A percentile compares a stretch with the other conserved stretches of the same genome.
Evolutionary conservation across 805 yeast species (phyloP).

Genomic region (Spathaspora girioi): DNA sequence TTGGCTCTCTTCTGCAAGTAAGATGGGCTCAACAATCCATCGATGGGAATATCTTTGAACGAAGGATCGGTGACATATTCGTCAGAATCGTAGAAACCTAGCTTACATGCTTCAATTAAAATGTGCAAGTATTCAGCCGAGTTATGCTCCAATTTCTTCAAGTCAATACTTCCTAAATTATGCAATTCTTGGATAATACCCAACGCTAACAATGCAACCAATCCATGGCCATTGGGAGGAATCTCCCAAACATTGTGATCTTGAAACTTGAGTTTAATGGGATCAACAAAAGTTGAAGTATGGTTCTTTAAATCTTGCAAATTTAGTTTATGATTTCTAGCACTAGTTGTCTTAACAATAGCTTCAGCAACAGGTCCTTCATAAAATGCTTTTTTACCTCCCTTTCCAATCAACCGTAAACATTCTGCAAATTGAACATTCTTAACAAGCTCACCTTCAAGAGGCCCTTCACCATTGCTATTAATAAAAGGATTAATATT

Average conservation of each 20-base stretch:
- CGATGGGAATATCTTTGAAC: slow-evolving; percentile 34
- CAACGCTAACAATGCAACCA: slow-evolving; percentile 68
- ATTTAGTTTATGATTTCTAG: slow-evolving; percentile 54
- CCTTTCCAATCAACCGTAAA: slow-evolving; percentile 45
- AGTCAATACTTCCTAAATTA: slow-evolving; percentile 35
- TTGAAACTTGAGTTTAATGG: slow-evolving; percentile 51
- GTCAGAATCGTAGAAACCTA: slow-evolving; percentile 73
- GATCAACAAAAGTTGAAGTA: slow-evolving; percentile 60
- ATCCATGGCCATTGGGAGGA: slow-evolving; percentile 83
- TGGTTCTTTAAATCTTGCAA: slow-evolving; percentile 56
- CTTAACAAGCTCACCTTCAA: slow-evolving; percentile 52
- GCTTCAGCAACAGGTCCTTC: slow-evolving; percentile 67
- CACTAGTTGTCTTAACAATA: slow-evolving; percentile 50
- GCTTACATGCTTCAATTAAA: slow-evolving; percentile 66
- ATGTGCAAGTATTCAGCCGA: slow-evolving; percentile 68
- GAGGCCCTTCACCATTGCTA: slow-evolving; percentile 38
- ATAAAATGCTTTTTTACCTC: slow-evolving; percentile 67
- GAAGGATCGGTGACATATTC: slow-evolving; percentile 66
- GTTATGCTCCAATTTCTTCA: slow-evolving; percentile 52
- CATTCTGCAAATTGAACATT: slow-evolving; percentile 54
- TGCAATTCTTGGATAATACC: slow-evolving; percentile 62
- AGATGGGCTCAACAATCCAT: slow-evolving; percentile 42
- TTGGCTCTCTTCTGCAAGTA: slow-evolving; percentile 50
- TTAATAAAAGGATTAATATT: slow-evolving; percentile 32
- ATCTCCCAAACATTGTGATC: slow-evolving; percentile 68